Evolutionary conservation across 1,139 yeast species (phyloP).

Genomic region (Sugiyamaella japonica): DNA sequence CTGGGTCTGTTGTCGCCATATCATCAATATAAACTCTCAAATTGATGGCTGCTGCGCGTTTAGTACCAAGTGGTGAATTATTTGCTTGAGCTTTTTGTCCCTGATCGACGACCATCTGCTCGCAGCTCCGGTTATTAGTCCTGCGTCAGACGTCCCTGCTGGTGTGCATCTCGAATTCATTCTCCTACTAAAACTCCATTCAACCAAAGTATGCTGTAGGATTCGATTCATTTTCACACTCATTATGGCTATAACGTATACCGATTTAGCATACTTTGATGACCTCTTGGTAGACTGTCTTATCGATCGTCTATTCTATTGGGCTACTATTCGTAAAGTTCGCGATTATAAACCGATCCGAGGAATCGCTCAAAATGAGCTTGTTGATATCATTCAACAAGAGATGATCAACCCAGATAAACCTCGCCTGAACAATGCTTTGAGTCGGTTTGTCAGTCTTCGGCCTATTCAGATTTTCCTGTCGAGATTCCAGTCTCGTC

Average conservation of each 20-base stretch:
- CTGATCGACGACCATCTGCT: too few relatives aligned
- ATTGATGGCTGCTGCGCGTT: too few relatives aligned
- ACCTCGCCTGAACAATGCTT: slow-evolving; percentile 30
- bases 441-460: slow-evolving; percentile 35
- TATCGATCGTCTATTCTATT: slow-evolving; percentile 40
- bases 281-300: slow-evolving; percentile 44
- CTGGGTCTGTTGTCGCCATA: not conserved
- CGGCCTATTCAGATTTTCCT: slow-evolving; percentile 38
- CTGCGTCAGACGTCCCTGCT: too few relatives aligned
- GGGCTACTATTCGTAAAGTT: slow-evolving; percentile 43
- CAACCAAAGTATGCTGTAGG: not conserved
- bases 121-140: too few relatives aligned
- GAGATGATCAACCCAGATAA: slow-evolving; percentile 28
- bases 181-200: too few relatives aligned
- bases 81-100: too few relatives aligned
- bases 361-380: slow-evolving; percentile 29
- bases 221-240: not conserved
- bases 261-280: slow-evolving; percentile 55
- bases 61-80: too few relatives aligned
- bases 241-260: slow-evolving; percentile 26
- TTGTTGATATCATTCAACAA: slow-evolving; percentile 28
- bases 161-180: too few relatives aligned
- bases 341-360: slow-evolving; percentile 35
- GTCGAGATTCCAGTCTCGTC: slow-evolving; percentile 31
- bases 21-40: not conserved